Base-by-base conservation (phyloP, 345 rosid species). In the Murraya paniculata region DNA sequence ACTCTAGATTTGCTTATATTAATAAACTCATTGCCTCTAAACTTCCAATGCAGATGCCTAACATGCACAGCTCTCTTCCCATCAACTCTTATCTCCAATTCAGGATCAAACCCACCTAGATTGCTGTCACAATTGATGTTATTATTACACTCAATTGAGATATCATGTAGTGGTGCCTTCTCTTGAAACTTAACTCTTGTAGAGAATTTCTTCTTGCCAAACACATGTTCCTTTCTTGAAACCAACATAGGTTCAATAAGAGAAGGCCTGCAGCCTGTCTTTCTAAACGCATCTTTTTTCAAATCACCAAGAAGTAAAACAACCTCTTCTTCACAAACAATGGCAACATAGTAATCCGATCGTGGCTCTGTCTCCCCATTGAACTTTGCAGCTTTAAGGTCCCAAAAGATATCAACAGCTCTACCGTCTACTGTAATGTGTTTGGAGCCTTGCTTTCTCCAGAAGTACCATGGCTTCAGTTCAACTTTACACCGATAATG, bases 371-470 rank as follows among this genome's bases (percentile, higher is more conserved):
- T 82, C 64, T 87, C 86, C 1, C 90, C 90, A 6, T 82, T 74
- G 77, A 90, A 90, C 62, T 84, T 85, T 18, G 87, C 92, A 2
- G 89, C 78, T 71, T 85, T 86, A 1, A 90, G 80, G 79, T 88
- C 94, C 92, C 94, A 88, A 22, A 82, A 87, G 9, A 87, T 83
- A 59, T 79, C 83, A 27, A 87, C 85, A 2, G 57, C 35, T 41
- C 56, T 74, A 6, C 87, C 89, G 28, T 87, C 88, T 2, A 87
- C 81, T 4, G 25, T 10, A 58, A 90, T 87, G 61, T 77, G 83
- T 80, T 87, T 88, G 60, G 83, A 84, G 4, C 93, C 93, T 79
- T 88, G 90, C 81, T 86, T 88, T 74, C 85, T 86, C 91, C 89
- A 86, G 65, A 90, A 90, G 72, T 75, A 80, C 93, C 93, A 90